A percentile compares a stretch with the other conserved stretches of the same genome.
These are phyloP conservation scores for Brassica carinata DNA, from an alignment of 345 rosid species.

Conservation along the genomic window DNA sequence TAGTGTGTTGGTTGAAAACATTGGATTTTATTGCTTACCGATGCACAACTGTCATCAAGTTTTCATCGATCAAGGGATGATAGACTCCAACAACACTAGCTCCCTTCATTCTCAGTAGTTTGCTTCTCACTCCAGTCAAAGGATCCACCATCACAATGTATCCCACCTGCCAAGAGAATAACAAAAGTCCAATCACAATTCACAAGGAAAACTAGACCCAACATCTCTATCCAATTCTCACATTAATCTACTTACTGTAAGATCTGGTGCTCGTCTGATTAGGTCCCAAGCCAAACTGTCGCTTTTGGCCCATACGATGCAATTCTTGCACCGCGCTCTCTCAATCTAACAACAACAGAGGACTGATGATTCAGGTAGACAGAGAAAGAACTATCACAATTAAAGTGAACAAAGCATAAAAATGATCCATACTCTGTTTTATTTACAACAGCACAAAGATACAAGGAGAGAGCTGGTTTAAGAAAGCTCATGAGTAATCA, in stretches of 20 bases:
- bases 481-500: neutral
- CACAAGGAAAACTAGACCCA: neutral
- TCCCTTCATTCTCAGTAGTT: constrained; percentile 72
- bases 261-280: constrained; percentile 58
- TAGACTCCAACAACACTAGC: constrained; percentile 78
- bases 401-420: neutral
- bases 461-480: neutral
- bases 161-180: constrained; percentile 66
- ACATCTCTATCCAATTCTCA: neutral
- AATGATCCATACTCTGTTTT: constrained; percentile 7
- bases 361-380: neutral
- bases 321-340: constrained; percentile 59
- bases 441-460: neutral
- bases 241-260: constrained; percentile 47
- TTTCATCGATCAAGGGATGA: constrained; percentile 74
- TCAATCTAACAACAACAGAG: constrained; percentile 55
- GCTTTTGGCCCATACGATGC: constrained; percentile 91
- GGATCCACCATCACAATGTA: constrained; percentile 87
- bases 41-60: constrained; percentile 55
- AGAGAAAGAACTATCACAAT: neutral
- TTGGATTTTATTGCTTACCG: constrained; percentile 46
- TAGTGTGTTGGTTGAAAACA: neutral
- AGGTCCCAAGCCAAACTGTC: constrained; percentile 77
- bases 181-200: neutral
- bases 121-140: constrained; percentile 55